Conservation (phyloP, 768 basidiomycete genomes). For the Lepiota brunneoincarnata region DNA sequence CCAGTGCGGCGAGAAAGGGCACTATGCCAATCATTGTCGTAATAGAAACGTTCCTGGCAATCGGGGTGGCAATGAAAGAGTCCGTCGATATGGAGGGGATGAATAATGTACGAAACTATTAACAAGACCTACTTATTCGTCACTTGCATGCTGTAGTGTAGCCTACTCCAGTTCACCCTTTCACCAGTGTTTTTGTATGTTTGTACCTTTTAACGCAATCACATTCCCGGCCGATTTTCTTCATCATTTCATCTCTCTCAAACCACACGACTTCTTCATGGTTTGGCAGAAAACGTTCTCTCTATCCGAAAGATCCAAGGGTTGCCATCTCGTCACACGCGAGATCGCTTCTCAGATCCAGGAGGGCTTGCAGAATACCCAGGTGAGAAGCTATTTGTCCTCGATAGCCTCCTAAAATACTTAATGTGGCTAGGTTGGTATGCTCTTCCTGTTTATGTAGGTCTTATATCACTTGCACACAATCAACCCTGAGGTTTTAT, state of each 20-base stretch:
- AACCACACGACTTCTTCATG: constrained; percentile 43
- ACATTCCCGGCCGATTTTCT: no score
- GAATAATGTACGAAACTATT: constrained; percentile 5
- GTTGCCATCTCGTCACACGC: constrained; percentile 83
- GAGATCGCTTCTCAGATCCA: constrained; percentile 67
- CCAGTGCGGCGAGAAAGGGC: constrained; percentile 89
- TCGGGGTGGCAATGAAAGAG: constrained; percentile 74
- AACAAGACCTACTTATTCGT: neutral
- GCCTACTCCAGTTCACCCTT: no score
- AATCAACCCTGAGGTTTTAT: neutral
- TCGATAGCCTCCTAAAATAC: neutral
- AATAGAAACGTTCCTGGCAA: constrained; percentile 91
- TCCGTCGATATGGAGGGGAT: constrained; percentile 27
- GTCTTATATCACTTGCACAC: constrained; percentile 20
- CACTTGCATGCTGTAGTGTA: neutral
- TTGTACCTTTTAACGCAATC: neutral
- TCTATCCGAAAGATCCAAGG: constrained; percentile 49
- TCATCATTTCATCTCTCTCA: neutral
- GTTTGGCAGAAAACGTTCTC: constrained; percentile 89
- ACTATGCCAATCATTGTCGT: constrained; percentile 92
- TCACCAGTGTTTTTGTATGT: neutral
- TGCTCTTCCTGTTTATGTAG: constrained; percentile 87
- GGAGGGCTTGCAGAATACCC: constrained; percentile 63
- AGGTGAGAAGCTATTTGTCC: constrained; percentile 37
- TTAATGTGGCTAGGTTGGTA: constrained; percentile 58